Evolutionary conservation across 306 rosid genomes (phyloP), one percentile per base, ranked within the genome.

Genomic region (Quercus mongolica): DNA sequence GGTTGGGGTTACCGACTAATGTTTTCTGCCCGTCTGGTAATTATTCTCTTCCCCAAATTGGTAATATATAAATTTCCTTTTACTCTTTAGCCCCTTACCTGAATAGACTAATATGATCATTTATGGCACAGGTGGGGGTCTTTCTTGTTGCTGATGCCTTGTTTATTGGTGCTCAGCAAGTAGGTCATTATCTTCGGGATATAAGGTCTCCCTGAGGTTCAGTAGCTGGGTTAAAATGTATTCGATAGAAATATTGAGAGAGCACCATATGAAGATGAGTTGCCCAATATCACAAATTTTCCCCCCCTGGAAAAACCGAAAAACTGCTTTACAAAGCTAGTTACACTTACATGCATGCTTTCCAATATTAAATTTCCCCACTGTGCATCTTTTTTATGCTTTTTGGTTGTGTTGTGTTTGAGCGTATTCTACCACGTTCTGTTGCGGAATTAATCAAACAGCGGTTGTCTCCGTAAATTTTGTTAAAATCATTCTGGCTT

Each of bases 21-120:
- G 74, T 95, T 86, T 83, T 92, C 98, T 33, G 98, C 92, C 6
- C 97, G 96, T 63, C 91, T 95, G 98, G 98, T 95, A 90, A 83
- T 55, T 58, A 56, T 57, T 52, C 61, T 33, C 57, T 26, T 71
- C 25, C 19, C 20, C 19, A 1, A 8, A 6, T 55, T 26, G 5
- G 38, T 52, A 38, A 78, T 63, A 21, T 44, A 5, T 35, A 35
- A 33, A 10, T 21, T 33, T 0, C 17, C 38, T n/a, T 30, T 67
- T 26, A 33, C 26, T 35, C 72, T 67, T 68, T 35, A 35, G 52
- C n/a, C 35, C 76, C 65, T 49, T 10, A 31, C 63, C 71, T 76
- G 61, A 6, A 52, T 72, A 19, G 38, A 31, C 54, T 49, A 49
- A 74, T 73, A 52, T 74, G 76, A 73, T 71, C 70, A 21, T 78